These are phyloP conservation scores for Kodamaea nitidulidarum DNA, from an alignment of 805 yeast genomes.

Conservation along the genomic window DNA sequence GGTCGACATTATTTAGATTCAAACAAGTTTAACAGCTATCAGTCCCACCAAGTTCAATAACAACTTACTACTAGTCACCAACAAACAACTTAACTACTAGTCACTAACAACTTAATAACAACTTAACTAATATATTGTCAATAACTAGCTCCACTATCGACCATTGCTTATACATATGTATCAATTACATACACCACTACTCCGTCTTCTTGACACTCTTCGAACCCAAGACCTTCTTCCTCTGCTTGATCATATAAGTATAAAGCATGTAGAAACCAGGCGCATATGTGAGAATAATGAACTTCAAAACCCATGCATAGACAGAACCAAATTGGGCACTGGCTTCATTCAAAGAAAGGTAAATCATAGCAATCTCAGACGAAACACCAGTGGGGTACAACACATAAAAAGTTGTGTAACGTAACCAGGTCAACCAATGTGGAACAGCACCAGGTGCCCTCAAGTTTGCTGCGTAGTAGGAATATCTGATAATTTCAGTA, in stretches of 20 bases:
- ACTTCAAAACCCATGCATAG: slow-evolving; percentile 54
- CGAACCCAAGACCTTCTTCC: slow-evolving; percentile 64
- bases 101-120: too few species aligned
- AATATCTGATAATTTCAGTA: slow-evolving; percentile 88
- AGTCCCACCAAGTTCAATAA: too few species aligned
- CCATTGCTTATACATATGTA: too few species aligned
- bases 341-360: slow-evolving; percentile 71
- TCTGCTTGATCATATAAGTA: slow-evolving; percentile 84
- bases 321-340: slow-evolving; percentile 42
- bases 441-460: slow-evolving; percentile 52
- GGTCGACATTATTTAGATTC: too few species aligned
- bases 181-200: too few species aligned
- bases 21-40: too few species aligned
- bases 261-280: slow-evolving; percentile 87
- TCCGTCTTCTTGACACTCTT: slow-evolving; percentile 11
- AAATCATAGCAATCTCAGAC: slow-evolving; percentile 70
- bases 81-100: too few species aligned
- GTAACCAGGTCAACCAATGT: slow-evolving; percentile 54
- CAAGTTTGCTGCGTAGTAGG: slow-evolving; percentile 75
- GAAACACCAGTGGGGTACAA: slow-evolving; percentile 92
- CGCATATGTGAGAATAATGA: slow-evolving; percentile 60
- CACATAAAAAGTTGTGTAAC: slow-evolving; percentile 79
- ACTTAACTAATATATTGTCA: too few species aligned
- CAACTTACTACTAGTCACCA: too few species aligned
- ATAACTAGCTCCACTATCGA: too few species aligned